These are phyloP conservation scores for Epichloe bromicola DNA, from an alignment of 2,329 filamentous ascomycete species.

Conservation along the genomic window DNA sequence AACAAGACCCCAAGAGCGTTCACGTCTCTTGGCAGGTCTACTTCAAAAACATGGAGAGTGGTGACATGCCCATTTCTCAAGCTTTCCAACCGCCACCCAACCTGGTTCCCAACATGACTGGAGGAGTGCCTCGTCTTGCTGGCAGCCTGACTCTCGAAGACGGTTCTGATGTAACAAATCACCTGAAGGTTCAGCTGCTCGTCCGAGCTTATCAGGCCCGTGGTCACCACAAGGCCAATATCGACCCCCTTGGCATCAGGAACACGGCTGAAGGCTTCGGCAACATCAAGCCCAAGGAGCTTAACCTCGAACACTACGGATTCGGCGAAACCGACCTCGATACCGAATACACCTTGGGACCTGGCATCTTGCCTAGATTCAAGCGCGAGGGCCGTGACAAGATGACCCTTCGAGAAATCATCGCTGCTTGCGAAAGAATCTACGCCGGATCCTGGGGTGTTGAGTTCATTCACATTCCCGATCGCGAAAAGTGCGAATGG, in stretches of 20 bases:
- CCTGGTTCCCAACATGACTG: constrained; percentile 69
- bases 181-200: constrained; percentile 94
- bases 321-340: constrained; percentile 93
- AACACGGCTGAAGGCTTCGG: constrained; percentile 63
- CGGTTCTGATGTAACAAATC: constrained; percentile 79
- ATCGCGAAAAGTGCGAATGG: constrained; percentile 97
- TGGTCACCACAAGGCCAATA: constrained; percentile 95
- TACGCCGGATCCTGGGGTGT: constrained; percentile 97
- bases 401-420: constrained; percentile 93
- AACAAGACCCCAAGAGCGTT: constrained; percentile 80
- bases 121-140: constrained; percentile 61
- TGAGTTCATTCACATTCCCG: constrained; percentile 98
- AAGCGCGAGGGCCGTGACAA: constrained; percentile 78
- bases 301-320: constrained; percentile 85
- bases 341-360: constrained; percentile 80
- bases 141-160: constrained; percentile 55
- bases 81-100: constrained; percentile 94
- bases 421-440: constrained; percentile 82
- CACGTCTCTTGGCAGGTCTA: constrained; percentile 99
- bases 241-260: constrained; percentile 94
- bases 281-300: constrained; percentile 80
- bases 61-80: constrained; percentile 94
- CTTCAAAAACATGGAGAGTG: constrained; percentile 98
- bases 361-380: constrained; percentile 90
- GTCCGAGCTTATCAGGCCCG: constrained; percentile 96